A percentile compares a stretch with the other conserved stretches of the same genome.
Conservation (phyloP, 345 rosid species). For the Heritiera fomes region DNA sequence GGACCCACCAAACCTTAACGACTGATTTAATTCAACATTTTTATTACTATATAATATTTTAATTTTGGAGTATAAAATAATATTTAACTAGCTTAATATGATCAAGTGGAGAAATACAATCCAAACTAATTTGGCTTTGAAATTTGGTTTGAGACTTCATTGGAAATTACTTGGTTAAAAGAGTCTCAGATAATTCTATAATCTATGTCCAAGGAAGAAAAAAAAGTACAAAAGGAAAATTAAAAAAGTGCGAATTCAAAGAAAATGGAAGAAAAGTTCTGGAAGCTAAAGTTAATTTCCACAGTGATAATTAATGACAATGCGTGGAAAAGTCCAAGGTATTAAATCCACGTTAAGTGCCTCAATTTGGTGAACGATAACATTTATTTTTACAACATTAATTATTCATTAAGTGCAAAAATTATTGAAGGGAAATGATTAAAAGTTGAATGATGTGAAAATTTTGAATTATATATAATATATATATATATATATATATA, state of each 20-base stretch:
- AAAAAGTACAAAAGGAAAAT: not conserved
- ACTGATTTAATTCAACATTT: not conserved
- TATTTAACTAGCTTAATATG: not conserved
- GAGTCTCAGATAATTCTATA: not conserved
- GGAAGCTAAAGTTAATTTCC: not conserved
- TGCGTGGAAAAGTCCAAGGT: not conserved
- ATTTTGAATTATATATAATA: too few species aligned
- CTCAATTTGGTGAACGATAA: conserved; percentile 13
- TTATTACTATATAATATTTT: not conserved
- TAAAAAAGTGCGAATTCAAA: not conserved
- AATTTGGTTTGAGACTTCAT: not conserved
- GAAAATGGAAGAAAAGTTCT: not conserved
- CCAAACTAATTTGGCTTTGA: not conserved
- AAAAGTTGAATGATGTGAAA: not conserved
- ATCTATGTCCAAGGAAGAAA: not conserved
- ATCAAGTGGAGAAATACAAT: conserved; percentile 1
- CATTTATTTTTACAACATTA: not conserved
- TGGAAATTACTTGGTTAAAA: not conserved
- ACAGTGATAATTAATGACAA: not conserved
- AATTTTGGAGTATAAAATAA: not conserved
- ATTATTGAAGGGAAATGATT: not conserved
- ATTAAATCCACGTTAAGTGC: not conserved
- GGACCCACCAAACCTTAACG: conserved; percentile 27
- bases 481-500: too few species aligned
- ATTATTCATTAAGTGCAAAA: not conserved